phyloP scores from a whole-genome alignment of 805 yeast species.

The Nakazawaea populi region DNA sequence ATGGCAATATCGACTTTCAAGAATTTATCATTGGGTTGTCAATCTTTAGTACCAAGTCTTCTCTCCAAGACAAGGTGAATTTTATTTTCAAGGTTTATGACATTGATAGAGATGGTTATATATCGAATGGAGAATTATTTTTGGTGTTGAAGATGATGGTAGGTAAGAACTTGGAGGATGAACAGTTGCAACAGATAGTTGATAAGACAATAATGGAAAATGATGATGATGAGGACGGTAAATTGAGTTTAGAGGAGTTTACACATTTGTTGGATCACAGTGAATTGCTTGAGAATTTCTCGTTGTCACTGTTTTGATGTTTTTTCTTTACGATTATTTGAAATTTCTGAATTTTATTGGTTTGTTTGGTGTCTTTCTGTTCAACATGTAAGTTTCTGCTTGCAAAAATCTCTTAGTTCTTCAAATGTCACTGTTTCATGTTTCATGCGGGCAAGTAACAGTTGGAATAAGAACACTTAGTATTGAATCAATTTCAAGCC shows the following conservation, averaged over 20 bases:
- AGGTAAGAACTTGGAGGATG: conserved; percentile 80
- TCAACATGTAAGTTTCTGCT: too few relatives aligned
- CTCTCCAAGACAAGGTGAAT: conserved; percentile 70
- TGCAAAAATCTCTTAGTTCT: too few relatives aligned
- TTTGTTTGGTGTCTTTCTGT: background rate
- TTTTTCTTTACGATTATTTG: too few relatives aligned
- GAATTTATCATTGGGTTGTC: conserved; percentile 79
- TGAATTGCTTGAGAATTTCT: conserved; percentile 5
- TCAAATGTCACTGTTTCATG: too few relatives aligned
- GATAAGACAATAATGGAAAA: conserved; percentile 95
- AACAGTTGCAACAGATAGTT: conserved; percentile 92
- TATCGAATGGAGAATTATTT: conserved; percentile 92
- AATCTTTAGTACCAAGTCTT: conserved; percentile 69
- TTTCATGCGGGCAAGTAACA: too few relatives aligned
- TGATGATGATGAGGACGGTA: conserved; percentile 83
- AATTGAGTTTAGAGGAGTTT: conserved; percentile 82
- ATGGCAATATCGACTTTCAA: conserved; percentile 91
- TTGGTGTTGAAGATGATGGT: conserved; percentile 96
- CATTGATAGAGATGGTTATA: conserved; percentile 90
- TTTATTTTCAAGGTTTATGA: conserved; percentile 95
- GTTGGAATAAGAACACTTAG: too few relatives aligned
- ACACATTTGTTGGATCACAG: conserved; percentile 51
- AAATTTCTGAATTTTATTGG: background rate
- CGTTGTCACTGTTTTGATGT: conserved; percentile 5
- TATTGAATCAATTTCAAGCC: too few relatives aligned